Base-by-base conservation (phyloP, 2,329 filamentous ascomycete species). In the Verticillium klebahnii region DNA sequence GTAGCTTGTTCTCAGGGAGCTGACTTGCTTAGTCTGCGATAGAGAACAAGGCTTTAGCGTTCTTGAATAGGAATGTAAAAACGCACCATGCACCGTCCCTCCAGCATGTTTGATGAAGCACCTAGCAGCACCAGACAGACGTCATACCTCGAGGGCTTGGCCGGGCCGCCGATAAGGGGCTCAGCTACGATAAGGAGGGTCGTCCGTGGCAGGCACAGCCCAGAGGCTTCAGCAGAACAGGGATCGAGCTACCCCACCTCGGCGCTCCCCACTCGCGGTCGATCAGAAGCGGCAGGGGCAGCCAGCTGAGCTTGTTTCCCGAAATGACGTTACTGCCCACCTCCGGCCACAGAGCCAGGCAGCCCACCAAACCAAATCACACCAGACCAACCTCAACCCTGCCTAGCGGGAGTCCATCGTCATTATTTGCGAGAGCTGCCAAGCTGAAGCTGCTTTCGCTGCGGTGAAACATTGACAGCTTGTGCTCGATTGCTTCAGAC, bases 291-390 rank as follows among this genome's bases (percentile, higher is more conserved):
- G 32, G 31, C 31, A 32, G 55, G 32, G 31, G 31, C 55, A 57
- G 36, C 37, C 57, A 58, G 57, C 57, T 58, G 57, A 58, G 57
- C 57, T 58, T 58, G 57, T 58, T 58, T 58, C 37, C 34, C 57
- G 23, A 50, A 31, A 58, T 58, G 57, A 58, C 57, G 57, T 58
- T 50, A 23, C n/a, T n/a, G 23, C 40, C 25, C 29, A 6, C 29
- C 5, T 5, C 5, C 29, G 40, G 40, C 40, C 19, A 50, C 17
- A 25, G n/a, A 11, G 8, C n/a, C 40, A 8, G 40, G 5, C 11
- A 12, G 17, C 37, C 6, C 14, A 7, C 9, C 40, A n/a, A 23
- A n/a, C 40, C n/a, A 50, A 50, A 50, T 50, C 40, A 12, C 8
- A 45, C 39, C 39, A 23, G 11, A n/a, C 19, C n/a, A 7, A 23